phyloP scores from a whole-genome alignment of 768 basidiomycete genomes.

The Hortiboletus campestris region DNA sequence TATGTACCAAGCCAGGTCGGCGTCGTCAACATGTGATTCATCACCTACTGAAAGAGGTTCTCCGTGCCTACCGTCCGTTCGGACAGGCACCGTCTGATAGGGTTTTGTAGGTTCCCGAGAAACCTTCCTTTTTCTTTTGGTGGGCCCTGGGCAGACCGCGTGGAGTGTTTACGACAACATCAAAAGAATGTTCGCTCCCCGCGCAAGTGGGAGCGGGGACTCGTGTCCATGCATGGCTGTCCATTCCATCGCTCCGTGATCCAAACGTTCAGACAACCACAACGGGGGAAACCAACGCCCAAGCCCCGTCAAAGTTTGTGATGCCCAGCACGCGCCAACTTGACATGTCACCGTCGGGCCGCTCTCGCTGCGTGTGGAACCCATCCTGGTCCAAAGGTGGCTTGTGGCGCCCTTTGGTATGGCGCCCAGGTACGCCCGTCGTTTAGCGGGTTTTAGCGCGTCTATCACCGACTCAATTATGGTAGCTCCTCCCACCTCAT shows the following conservation, averaged over 20 bases:
- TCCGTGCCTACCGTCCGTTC: background rate
- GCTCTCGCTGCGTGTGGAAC: too few relatives aligned
- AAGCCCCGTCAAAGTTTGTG: too few relatives aligned
- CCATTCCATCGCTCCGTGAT: background rate
- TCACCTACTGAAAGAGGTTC: background rate
- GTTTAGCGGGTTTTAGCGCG: background rate
- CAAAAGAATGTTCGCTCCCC: background rate
- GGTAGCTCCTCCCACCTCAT: too few relatives aligned
- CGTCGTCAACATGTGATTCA: background rate
- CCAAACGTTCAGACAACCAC: background rate
- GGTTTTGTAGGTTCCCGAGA: background rate
- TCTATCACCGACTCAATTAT: background rate
- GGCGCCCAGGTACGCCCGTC: background rate
- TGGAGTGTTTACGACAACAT: background rate
- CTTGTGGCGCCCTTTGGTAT: background rate
- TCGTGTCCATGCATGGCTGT: background rate
- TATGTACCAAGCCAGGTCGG: background rate
- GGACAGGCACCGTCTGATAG: slow-evolving; percentile 6
- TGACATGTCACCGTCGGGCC: background rate
- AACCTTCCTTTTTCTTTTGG: background rate
- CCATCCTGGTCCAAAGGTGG: background rate
- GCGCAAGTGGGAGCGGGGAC: background rate
- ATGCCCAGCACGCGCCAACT: background rate
- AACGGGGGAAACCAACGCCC: too few relatives aligned
- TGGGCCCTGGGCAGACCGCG: background rate